Base-by-base conservation (phyloP, 139 green algal species). In the Choricystis sp. region DNA sequence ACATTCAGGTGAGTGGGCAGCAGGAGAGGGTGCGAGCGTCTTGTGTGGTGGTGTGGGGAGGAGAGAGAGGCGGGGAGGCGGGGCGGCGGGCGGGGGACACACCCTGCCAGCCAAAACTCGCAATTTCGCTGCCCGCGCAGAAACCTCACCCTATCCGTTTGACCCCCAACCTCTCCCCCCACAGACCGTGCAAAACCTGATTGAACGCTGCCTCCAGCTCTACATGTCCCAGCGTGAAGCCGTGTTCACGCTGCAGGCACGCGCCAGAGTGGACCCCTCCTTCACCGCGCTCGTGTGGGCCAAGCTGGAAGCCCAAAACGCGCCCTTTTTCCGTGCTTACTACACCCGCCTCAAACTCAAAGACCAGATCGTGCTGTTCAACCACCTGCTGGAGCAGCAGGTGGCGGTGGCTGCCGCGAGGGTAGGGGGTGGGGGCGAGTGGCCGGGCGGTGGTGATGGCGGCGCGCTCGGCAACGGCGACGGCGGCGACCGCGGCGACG, bases 241-340 rank as follows among this genome's bases (percentile, higher is more conserved):
- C 40, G 75, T 94, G 26, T 65, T 49, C n/a, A 82, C 84, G 19
- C 72, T 94, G 60, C 73, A 87, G 62, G 27, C 69, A 55, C 74
- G 88, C 69, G 85, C 80, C 22, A 79, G 80, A 49, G 81, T 96
- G 4, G 85, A 93, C 68, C 86, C 89, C 1, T 69, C 66, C 2
- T 96, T 96, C 77, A 96, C 89, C 23, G 66, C 77, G 61, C 78
- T 94, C 59, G 87, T 96, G 24, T 95, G 84, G 89, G 77, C 85
- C 66, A 95, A 96, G 73, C 83, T 96, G 40, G 89, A 96, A 74
- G 86, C 94, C 72, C 83, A 95, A 66, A 97, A 97, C 66, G 67
- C 48, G 3, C 79, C 88, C 25, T 96, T 96, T 63, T 96, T 95
- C 72, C 66, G 52, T 77, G 80, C 81, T 0, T 96, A 96, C 81